Percentiles rank a stretch among this genome's conserved stretches.
These are phyloP conservation scores for Schizochytrium sp. DNA, from an alignment of 108 stramenopile genomes.

Conservation along the genomic window DNA sequence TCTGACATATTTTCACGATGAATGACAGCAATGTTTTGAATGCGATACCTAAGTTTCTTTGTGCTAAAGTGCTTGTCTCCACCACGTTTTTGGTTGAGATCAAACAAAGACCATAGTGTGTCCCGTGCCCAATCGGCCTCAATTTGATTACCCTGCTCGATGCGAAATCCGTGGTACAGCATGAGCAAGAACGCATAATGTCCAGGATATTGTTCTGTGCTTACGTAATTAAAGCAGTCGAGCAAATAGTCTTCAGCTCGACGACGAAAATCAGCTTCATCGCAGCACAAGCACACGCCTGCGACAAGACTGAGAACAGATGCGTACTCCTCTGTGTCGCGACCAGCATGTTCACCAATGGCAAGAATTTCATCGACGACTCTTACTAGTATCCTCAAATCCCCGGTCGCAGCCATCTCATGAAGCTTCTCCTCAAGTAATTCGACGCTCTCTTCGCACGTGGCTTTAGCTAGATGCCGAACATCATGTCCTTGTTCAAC, in stretches of 20 bases:
- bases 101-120: background rate
- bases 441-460: constrained; percentile 35
- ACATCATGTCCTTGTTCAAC: background rate
- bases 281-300: constrained; percentile 25
- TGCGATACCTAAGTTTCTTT: constrained; percentile 16
- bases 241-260: background rate
- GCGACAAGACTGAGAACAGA: background rate
- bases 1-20: background rate
- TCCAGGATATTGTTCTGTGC: background rate
- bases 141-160: background rate
- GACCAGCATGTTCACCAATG: background rate
- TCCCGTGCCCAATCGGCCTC: constrained; percentile 36
- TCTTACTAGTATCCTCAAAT: background rate
- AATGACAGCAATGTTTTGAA: constrained; percentile 6
- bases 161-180: constrained; percentile 40
- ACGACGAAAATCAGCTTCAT: background rate
- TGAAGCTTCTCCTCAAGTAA: background rate
- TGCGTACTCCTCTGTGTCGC: background rate
- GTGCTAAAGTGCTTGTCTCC: constrained; percentile 26
- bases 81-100: background rate
- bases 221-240: constrained; percentile 39
- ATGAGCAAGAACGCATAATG: constrained; percentile 11
- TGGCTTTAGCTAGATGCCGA: background rate
- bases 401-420: background rate
- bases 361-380: background rate